Conservation (phyloP, 2,329 filamentous ascomycete genomes). For the Epichloe bromicola region DNA sequence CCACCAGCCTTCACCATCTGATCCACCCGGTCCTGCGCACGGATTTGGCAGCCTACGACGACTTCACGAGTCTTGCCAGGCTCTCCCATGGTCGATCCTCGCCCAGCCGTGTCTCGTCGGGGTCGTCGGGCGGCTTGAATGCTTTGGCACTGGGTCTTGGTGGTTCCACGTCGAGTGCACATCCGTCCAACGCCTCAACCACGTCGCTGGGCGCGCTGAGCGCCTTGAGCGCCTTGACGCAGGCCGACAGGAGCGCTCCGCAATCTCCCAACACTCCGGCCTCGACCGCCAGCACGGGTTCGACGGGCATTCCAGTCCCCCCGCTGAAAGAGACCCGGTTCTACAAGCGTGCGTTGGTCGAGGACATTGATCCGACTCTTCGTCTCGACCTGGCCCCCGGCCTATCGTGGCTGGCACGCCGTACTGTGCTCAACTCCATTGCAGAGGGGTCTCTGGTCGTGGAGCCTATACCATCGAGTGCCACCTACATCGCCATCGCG, state of each 20-base stretch:
- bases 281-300: constrained; percentile 34
- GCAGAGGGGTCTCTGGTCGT: constrained; percentile 78
- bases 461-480: constrained; percentile 62
- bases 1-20: constrained; percentile 67
- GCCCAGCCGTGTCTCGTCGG: constrained; percentile 55
- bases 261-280: constrained; percentile 46
- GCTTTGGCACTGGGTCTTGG: constrained; percentile 32
- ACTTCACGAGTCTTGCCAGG: constrained; percentile 68
- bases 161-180: constrained; percentile 32
- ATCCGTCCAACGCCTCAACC: constrained; percentile 45
- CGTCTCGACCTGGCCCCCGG: constrained; percentile 81
- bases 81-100: constrained; percentile 47
- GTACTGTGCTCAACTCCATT: constrained; percentile 71
- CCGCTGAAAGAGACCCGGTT: constrained; percentile 84
- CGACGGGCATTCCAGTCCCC: constrained; percentile 29
- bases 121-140: constrained; percentile 43
- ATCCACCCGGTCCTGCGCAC: constrained; percentile 72
- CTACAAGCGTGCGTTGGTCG: constrained; percentile 76
- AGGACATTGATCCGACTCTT: constrained; percentile 91
- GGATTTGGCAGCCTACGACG: constrained; percentile 69
- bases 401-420: constrained; percentile 83
- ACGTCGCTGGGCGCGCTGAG: constrained; percentile 43
- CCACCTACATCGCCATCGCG: constrained; percentile 33
- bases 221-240: constrained; percentile 23
- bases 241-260: constrained; percentile 38